These are phyloP conservation scores for Eimeria acervulina DNA, from an alignment of 169 alveolate genomes.

Conservation along the genomic window DNA sequence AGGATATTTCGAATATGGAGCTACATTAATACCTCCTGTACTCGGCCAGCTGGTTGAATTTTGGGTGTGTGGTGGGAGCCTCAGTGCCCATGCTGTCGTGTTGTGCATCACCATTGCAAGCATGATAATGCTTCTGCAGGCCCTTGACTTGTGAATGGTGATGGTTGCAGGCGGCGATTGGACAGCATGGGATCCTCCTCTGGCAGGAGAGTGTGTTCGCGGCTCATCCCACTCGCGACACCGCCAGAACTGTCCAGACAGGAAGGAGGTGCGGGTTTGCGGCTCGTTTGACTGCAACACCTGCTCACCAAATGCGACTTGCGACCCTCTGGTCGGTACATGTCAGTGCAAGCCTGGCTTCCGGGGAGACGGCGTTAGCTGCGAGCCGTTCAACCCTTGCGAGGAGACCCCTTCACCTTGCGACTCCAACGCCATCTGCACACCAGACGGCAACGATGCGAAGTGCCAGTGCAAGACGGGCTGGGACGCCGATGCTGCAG, in stretches of 20 bases:
- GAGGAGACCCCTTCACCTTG: conserved; percentile 49
- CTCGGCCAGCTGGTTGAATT: too few relatives aligned
- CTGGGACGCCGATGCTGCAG: conserved; percentile 39
- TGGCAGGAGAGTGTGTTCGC: not conserved
- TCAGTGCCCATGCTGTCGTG: too few relatives aligned
- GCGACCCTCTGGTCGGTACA: not conserved
- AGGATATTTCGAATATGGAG: too few relatives aligned
- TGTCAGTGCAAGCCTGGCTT: conserved; percentile 79
- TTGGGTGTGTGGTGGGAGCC: too few relatives aligned
- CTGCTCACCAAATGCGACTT: conserved; percentile 67
- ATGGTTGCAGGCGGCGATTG: conserved; percentile 76
- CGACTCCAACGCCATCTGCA: conserved; percentile 74
- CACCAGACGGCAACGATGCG: conserved; percentile 31
- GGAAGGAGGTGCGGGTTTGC: conserved; percentile 69
- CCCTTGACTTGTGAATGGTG: not conserved
- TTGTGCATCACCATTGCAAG: too few relatives aligned
- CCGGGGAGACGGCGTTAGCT: conserved; percentile 73
- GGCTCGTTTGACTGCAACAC: conserved; percentile 53
- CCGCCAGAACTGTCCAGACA: conserved; percentile 35
- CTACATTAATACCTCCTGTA: too few relatives aligned
- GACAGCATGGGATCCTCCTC: conserved; percentile 47
- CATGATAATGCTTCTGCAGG: too few relatives aligned
- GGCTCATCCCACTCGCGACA: conserved; percentile 42
- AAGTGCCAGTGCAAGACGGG: conserved; percentile 78
- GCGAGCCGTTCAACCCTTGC: conserved; percentile 81